Evolutionary conservation across 2,329 filamentous ascomycete species (phyloP), one percentile per base, ranked within the genome.

Genomic region (Aspergillus sp.): DNA sequence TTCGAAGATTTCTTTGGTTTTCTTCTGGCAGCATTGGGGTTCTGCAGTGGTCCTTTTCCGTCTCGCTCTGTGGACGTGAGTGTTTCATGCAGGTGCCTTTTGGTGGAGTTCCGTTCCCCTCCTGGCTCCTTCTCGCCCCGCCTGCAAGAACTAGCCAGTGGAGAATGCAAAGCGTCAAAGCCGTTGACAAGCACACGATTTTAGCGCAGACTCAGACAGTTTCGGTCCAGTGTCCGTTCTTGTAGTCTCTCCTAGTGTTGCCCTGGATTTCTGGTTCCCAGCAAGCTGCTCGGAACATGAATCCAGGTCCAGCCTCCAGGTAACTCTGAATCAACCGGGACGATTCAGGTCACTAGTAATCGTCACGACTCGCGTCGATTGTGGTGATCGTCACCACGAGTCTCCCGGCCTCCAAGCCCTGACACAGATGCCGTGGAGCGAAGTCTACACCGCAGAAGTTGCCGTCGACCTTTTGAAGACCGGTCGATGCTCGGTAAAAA

Each of bases 31-130:
- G 27, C 27, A 30, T 11, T 11, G 34, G 7, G 9, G 12, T 19
- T 15, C 50, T 33, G n/a, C 17, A 53, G 42, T 37, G 30, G 6
- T 40, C 19, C 56, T 27, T 19, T 39, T 56, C 30, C 19, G 8
- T 33, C 44, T 44, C n/a, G 39, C 52, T n/a, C 45, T 13, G 46
- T 19, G 5, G 33, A 54, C 60, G 55, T 53, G 45, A 40, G 17
- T 60, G 60, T 64, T 64, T 63, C 62, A 62, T 58, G 54, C 62
- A 62, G 54, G 58, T 56, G 52, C 49, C 44, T 27, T n/a, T 27
- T 17, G 44, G 62, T 64, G 62, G 62, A 64, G 60, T 39, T 49
- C 48, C 34, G 11, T 45, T 39, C 54, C 58, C 48, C 41, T 45
- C 53, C 42, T 40, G 20, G 40, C 19, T 50, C 42, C 49, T 50